Evolutionary conservation across 495 filamentous ascomycete genomes (phyloP).

Genomic region (Chaetomidium leptoderma): DNA sequence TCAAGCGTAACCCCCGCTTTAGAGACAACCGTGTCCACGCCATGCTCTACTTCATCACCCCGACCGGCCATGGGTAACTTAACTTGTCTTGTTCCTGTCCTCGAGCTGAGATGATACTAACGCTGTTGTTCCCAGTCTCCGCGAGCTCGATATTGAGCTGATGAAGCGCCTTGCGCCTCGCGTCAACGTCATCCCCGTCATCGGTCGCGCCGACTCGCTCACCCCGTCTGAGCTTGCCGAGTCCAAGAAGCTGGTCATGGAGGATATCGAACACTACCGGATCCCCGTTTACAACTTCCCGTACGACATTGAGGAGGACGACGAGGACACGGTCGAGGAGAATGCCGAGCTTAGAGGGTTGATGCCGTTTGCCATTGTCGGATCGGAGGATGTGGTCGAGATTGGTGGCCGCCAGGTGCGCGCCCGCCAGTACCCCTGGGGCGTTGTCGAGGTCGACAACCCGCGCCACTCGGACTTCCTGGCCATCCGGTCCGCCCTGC

Average conservation of each 20-base stretch:
- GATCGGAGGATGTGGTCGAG: conserved; percentile 91
- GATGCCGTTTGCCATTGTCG: conserved; percentile 99
- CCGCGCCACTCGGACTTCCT: conserved; percentile 98
- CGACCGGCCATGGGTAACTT: conserved; percentile 93
- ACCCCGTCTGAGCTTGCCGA: conserved; percentile 95
- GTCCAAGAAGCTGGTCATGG: conserved; percentile 99
- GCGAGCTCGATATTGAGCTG: conserved; percentile 96
- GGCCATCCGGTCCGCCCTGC: conserved; percentile 89
- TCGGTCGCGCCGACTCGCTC: conserved; percentile 95
- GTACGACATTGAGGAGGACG: conserved; percentile 98
- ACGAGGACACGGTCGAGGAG: conserved; percentile 98
- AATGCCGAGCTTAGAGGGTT: conserved; percentile 93
- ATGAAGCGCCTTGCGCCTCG: conserved; percentile 98
- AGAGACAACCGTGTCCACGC: conserved; percentile 98
- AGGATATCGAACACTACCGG: conserved; percentile 99
- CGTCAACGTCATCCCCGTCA: conserved; percentile 98
- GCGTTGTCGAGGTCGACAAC: conserved; percentile 98
- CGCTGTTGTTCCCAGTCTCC: conserved; percentile 60
- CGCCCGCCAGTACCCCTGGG: conserved; percentile 97
- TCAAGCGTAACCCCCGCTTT: conserved; percentile 99
- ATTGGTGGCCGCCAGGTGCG: conserved; percentile 87
- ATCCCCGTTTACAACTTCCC: conserved; percentile 99
- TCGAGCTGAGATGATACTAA: conserved; percentile 20
- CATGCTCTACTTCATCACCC: conserved; percentile 98
- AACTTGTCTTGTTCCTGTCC: conserved; percentile 20